Percentiles rank a stretch among this genome's conserved stretches.
Conservation (phyloP, 2,329 filamentous ascomycete genomes). For the Hirsutella rhossiliensis region DNA sequence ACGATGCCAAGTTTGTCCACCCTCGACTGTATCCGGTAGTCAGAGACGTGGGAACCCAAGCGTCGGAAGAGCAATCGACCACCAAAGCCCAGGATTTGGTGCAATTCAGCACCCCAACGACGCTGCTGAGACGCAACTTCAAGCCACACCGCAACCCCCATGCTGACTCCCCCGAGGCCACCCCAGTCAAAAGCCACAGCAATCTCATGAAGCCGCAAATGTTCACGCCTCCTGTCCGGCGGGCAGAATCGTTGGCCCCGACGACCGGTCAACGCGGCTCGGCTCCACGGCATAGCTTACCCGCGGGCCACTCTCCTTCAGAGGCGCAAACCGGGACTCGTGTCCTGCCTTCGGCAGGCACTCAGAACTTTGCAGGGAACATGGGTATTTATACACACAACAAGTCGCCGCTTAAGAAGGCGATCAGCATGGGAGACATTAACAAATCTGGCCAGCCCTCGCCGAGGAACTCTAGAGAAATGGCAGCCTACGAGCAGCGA, state of each 20-base stretch:
- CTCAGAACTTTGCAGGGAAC: constrained; percentile 49
- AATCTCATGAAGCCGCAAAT: constrained; percentile 27
- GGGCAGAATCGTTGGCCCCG: constrained; percentile 22
- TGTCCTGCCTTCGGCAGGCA: constrained; percentile 10
- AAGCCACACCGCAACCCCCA: constrained; percentile 72
- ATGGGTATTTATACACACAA: constrained; percentile 71
- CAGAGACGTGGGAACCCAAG: constrained; percentile 68
- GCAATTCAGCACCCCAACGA: constrained; percentile 39
- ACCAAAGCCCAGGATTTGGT: constrained; percentile 31
- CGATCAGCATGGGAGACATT: constrained; percentile 49
- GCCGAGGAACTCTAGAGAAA: constrained; percentile 48
- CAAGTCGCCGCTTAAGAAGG: constrained; percentile 74
- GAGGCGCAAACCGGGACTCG: constrained; percentile 11
- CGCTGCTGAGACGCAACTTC: constrained; percentile 63
- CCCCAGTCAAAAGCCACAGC: constrained; percentile 16
- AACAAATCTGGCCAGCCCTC: constrained; percentile 27
- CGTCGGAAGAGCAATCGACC: constrained; percentile 36
- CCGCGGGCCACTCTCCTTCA: constrained; percentile 16
- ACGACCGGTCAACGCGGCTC: constrained; percentile 15
- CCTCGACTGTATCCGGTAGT: constrained; percentile 76
- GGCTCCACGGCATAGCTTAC: constrained; percentile 21
- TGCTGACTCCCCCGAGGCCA: constrained; percentile 50
- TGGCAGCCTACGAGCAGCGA: constrained; percentile 45
- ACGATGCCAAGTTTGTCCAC: constrained; percentile 91
- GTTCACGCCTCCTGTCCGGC: constrained; percentile 28